phyloP scores from a whole-genome alignment of 371 early-diverging fungal genomes.

The Mortierella sp. region DNA sequence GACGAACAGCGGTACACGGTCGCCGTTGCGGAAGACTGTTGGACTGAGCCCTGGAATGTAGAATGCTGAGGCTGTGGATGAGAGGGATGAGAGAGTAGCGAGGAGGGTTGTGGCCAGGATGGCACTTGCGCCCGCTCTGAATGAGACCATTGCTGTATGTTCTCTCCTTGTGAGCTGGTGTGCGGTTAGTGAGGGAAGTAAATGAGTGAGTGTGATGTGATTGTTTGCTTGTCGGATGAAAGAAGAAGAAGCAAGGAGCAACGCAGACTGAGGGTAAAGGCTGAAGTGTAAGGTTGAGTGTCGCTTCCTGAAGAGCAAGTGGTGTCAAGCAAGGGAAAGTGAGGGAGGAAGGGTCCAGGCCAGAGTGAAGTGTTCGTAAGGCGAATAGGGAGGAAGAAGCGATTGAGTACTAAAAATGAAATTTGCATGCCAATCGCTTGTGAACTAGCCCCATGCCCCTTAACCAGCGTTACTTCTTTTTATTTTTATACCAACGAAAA shows the following conservation, averaged over 20 bases:
- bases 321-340: not conserved
- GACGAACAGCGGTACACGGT: constrained; percentile 75
- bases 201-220: not conserved
- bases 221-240: constrained; percentile 7
- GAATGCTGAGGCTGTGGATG: constrained; percentile 60
- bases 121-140: constrained; percentile 22
- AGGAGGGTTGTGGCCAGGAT: constrained; percentile 27
- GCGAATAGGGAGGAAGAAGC: not conserved
- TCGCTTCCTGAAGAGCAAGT: not conserved
- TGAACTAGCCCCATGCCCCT: constrained; percentile 1
- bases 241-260: not conserved
- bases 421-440: not conserved
- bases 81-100: constrained; percentile 18
- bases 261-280: not conserved
- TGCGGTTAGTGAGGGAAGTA: not conserved
- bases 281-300: not conserved
- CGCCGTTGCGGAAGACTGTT: constrained; percentile 68
- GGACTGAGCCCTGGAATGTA: constrained; percentile 86
- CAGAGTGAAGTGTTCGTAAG: not conserved
- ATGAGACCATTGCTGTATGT: constrained; percentile 23
- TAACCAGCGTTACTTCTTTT: too few species aligned
- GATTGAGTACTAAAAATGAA: not conserved
- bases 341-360: not conserved
- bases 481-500: too few species aligned
- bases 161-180: too few species aligned